Evolutionary conservation across 495 filamentous ascomycete species (phyloP), one percentile per base, ranked within the genome.

Genomic region (Bacidia rubella): DNA sequence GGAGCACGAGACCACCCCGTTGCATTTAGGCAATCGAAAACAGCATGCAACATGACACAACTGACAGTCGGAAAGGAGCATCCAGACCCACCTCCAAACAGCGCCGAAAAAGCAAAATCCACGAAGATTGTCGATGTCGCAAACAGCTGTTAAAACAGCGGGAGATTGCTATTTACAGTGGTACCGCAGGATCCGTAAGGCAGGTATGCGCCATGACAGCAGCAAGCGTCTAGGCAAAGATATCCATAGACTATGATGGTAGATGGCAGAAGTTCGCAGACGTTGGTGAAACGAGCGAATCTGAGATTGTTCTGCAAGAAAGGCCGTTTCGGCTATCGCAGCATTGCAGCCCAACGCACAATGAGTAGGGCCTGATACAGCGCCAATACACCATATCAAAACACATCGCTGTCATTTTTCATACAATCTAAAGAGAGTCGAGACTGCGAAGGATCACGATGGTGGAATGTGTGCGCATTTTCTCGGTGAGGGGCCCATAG

Each of bases 351-450:
- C 47, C 47, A 38, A 50, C 17, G 23, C 21, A n/a, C n/a, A n/a
- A n/a, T n/a, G n/a, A n/a, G n/a, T n/a, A n/a, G 15, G 19, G 47
- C 47, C 47, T 50, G 47, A 50, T 50, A 50, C 22, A 50, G 11
- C 29, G 23, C 47, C 47, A 49, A 49, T 49, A 49, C 47, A 49
- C 15, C 20, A n/a, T 49, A 17, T 17, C 7, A 49, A 47, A 12
- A 38, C 32, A 21, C 47, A 50, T 29, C 25, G 47, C 5, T 17
- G 26, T 50, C 26, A 17, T 29, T 38, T 21, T 35, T n/a, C 47
- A 7, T 7, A 10, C 25, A 32, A 1, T 32, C 29, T 38, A 24
- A 20, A 47, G n/a, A 47, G 22, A 11, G 20, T 47, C 47, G 47
- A 44, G 41, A n/a, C 15, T 26, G 7, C 3, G 19, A 25, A 38